Conservation (phyloP, 2,329 filamentous ascomycete species). For the Aspergillus sojae region DNA sequence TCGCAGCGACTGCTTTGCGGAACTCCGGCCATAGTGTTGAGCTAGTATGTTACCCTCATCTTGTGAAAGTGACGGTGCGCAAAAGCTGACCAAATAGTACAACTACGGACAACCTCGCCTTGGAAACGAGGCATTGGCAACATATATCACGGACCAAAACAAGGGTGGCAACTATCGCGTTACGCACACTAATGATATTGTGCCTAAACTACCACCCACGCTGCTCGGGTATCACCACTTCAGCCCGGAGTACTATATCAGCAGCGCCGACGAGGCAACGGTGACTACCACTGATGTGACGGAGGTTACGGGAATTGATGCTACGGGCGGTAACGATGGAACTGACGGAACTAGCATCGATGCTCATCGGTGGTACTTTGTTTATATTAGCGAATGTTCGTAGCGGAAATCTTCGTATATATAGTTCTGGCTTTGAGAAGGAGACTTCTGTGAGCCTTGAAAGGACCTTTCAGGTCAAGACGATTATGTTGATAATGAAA, state of each 20-base stretch:
- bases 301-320: constrained; percentile 28
- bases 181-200: constrained; percentile 36
- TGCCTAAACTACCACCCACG: constrained; percentile 35
- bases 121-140: constrained; percentile 33
- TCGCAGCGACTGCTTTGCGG: constrained; percentile 48
- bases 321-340: constrained; percentile 30
- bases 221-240: constrained; percentile 30
- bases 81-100: constrained; percentile 26
- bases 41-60: constrained; percentile 35
- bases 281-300: constrained; percentile 30
- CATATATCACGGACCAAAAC: constrained; percentile 33
- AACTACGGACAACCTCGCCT: constrained; percentile 43
- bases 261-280: constrained; percentile 20
- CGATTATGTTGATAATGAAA: no score
- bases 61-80: background rate
- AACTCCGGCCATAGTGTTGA: constrained; percentile 40
- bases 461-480: background rate
- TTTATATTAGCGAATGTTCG: constrained; percentile 10
- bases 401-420: background rate
- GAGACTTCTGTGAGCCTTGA: background rate
- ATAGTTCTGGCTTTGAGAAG: background rate
- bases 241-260: constrained; percentile 39
- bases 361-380: constrained; percentile 34
- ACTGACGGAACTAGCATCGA: constrained; percentile 18
- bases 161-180: constrained; percentile 33